phyloP scores from a whole-genome alignment of 2,329 filamentous ascomycete species.

The Fusarium buxicola region DNA sequence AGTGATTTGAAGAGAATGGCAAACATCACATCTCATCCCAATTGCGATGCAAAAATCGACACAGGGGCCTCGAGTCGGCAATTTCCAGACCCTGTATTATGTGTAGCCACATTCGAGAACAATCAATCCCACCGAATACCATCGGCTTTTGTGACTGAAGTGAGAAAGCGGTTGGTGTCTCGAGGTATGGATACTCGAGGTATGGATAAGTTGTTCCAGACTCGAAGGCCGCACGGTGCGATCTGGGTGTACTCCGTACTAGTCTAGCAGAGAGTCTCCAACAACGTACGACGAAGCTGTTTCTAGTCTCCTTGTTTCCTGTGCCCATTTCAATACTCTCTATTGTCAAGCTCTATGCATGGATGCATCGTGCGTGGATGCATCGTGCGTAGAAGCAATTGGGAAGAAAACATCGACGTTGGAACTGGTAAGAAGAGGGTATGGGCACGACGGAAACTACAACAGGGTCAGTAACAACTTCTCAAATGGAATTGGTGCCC shows the following conservation, averaged over 20 bases:
- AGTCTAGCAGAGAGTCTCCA: not conserved
- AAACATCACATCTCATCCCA: slow-evolving; percentile 31
- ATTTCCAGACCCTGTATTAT: slow-evolving; percentile 21
- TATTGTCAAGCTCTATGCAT: not conserved
- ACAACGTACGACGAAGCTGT: slow-evolving; percentile 21
- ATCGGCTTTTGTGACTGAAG: slow-evolving; percentile 7
- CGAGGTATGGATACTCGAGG: too few relatives aligned
- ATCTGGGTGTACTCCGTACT: slow-evolving; percentile 5
- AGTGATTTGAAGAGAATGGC: slow-evolving; percentile 3
- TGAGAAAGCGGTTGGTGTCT: not conserved
- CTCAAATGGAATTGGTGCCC: slow-evolving; percentile 2
- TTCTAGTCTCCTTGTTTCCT: slow-evolving; percentile 30
- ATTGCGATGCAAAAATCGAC: slow-evolving; percentile 16
- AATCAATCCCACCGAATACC: slow-evolving; percentile 12
- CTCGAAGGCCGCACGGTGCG: slow-evolving; percentile 19
- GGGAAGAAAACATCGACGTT: not conserved
- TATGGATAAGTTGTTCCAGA: slow-evolving; percentile 13
- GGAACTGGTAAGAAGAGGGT: not conserved
- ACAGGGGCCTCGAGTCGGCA: slow-evolving; percentile 13
- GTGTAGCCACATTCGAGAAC: slow-evolving; percentile 20
- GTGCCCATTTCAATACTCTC: slow-evolving; percentile 25
- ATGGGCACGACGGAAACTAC: not conserved
- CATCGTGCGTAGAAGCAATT: not conserved
- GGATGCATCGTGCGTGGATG: not conserved
- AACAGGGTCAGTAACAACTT: not conserved